Evolutionary conservation across 2,329 filamentous ascomycete genomes (phyloP), one percentile per base, ranked within the genome.

Genomic region (Aspergillaceae sp.): DNA sequence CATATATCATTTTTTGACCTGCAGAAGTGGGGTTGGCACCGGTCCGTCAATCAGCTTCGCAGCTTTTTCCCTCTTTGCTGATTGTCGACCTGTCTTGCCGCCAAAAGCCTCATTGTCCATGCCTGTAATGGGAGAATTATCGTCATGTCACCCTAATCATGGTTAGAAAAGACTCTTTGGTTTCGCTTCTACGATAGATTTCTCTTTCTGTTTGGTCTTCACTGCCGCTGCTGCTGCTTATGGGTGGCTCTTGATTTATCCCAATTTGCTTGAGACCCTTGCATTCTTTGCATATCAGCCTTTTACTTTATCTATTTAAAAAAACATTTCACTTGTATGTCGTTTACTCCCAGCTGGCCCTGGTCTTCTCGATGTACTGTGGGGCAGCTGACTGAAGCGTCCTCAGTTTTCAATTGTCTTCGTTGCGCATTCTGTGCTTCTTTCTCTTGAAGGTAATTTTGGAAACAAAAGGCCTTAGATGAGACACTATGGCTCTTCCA

Each of bases 101-200:
- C 4, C 27, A 29, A 40, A 26, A 30, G 26, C 33, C 33, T 28
- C 43, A 7, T 44, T 29, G 30, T 35, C 4, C 40, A 11, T 28
- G 9, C 28, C 40, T 43, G 29, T 5, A 38, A 51, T 53, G 51
- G 38, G 40, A 51, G 32, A 38, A 36, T 41, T 19, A 40, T 45
- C 30, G 41, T 43, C 34, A 44, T 32, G 36, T 10, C 38, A 29
- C 40, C 36, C 29, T 29, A 49, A 51, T 41, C 43, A 53, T 53
- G 47, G 37, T 43, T 30, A 40, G 40, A 44, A 41, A 36, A 41
- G 34, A 37, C 27, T 19, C 5, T 7, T 41, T 29, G 40, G 29
- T 7, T 41, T 30, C 30, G 4, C 10, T 30, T 30, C 6, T 29
- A n/a, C 27, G 3, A 41, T 41, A 41, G 40, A 41, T n/a, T 41